Evolutionary conservation across 352 stramenopile genomes (phyloP).

Genomic region (Aphanomyces euteiches): DNA sequence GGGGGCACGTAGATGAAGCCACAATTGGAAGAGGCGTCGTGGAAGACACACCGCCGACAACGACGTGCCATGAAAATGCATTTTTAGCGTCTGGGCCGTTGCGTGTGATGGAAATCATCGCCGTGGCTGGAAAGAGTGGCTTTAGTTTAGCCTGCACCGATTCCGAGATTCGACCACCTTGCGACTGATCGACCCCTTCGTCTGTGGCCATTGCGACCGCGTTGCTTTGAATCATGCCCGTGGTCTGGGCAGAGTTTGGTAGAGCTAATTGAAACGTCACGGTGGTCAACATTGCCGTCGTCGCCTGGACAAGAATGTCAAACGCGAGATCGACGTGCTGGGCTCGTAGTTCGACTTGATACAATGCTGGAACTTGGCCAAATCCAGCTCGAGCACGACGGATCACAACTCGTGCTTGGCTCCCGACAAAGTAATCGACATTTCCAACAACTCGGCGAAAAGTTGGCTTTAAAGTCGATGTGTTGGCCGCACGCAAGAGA

Average conservation of each 20-base stretch:
- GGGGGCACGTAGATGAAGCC: constrained; percentile 6
- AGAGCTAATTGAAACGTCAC: constrained; percentile 32
- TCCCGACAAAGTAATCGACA: not conserved
- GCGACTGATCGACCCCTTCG: constrained; percentile 34
- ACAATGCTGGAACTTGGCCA: constrained; percentile 34
- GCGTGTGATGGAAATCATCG: constrained; percentile 27
- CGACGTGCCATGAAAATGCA: constrained; percentile 36
- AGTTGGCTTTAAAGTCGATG: constrained; percentile 21
- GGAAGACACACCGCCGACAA: constrained; percentile 33
- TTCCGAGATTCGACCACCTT: constrained; percentile 35
- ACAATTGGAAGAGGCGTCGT: constrained; percentile 36
- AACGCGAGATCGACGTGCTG: constrained; percentile 37
- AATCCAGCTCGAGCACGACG: constrained; percentile 32
- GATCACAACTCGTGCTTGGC: constrained; percentile 25
- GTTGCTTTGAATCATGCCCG: constrained; percentile 34
- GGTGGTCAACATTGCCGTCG: constrained; percentile 20
- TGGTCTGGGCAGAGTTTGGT: constrained; percentile 31
- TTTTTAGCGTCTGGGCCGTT: not conserved
- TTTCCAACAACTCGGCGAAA: not conserved
- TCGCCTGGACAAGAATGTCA: constrained; percentile 24
- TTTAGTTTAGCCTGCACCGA: constrained; percentile 38
- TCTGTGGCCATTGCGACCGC: constrained; percentile 39
- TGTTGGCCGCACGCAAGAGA: constrained; percentile 34
- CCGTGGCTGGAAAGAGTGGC: not conserved
- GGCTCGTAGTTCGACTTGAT: constrained; percentile 34